phyloP scores from a whole-genome alignment of 495 filamentous ascomycete genomes.

The Aspergillus heteromorphus region DNA sequence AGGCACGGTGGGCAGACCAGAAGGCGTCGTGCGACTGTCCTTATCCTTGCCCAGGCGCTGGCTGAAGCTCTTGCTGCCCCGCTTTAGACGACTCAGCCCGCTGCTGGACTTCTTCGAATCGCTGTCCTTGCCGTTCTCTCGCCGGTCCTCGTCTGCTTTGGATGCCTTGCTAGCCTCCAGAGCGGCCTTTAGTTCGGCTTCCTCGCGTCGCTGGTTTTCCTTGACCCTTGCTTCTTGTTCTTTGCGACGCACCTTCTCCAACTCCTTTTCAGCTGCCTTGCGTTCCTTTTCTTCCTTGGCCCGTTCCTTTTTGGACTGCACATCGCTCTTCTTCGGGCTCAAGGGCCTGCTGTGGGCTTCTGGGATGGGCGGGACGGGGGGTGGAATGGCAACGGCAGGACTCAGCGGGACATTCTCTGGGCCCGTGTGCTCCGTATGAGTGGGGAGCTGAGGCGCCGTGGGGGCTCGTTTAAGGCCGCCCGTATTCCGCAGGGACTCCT shows the following conservation, averaged over 20 bases:
- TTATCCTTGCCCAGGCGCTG: slow-evolving; percentile 37
- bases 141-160: slow-evolving; percentile 47
- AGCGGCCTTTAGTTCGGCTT: slow-evolving; percentile 53
- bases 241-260: slow-evolving; percentile 60
- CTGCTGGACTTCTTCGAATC: slow-evolving; percentile 33
- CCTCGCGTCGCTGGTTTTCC: slow-evolving; percentile 49
- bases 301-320: slow-evolving; percentile 42
- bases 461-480: slow-evolving; percentile 53
- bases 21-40: slow-evolving; percentile 29
- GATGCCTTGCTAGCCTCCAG: slow-evolving; percentile 51
- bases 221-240: slow-evolving; percentile 50
- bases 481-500: slow-evolving; percentile 46
- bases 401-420: slow-evolving; percentile 16
- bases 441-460: slow-evolving; percentile 51
- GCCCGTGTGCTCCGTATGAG: slow-evolving; percentile 30
- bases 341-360: slow-evolving; percentile 23
- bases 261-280: slow-evolving; percentile 63
- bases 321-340: slow-evolving; percentile 42
- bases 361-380: slow-evolving; percentile 37
- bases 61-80: slow-evolving; percentile 58
- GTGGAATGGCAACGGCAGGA: slow-evolving; percentile 11
- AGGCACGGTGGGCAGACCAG: slow-evolving; percentile 20
- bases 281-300: slow-evolving; percentile 58
- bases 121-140: slow-evolving; percentile 29
- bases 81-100: slow-evolving; percentile 48